phyloP scores from a whole-genome alignment of 1,284 basidiomycete genomes.

The Puccinia hordei region DNA sequence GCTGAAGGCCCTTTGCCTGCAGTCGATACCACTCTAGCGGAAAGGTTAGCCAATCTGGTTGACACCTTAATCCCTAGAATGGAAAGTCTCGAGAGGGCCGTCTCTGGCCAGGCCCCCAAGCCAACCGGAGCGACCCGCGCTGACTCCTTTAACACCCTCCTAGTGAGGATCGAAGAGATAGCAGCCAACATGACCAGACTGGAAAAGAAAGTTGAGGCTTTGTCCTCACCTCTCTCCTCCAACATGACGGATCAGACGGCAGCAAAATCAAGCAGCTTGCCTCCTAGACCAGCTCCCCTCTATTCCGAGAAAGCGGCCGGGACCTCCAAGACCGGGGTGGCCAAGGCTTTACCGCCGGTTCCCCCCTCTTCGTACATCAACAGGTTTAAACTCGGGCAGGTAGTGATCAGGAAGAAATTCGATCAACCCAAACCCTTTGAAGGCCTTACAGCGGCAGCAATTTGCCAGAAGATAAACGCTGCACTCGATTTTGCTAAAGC shows the following conservation, averaged over 20 bases:
- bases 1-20: too few species aligned
- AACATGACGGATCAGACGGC: neutral
- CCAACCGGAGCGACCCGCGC: too few species aligned
- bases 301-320: neutral
- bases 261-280: neutral
- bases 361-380: neutral
- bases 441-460: neutral
- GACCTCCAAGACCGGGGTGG: neutral
- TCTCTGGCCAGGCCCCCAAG: too few species aligned
- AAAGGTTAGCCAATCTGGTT: neutral
- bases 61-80: neutral
- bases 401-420: too few species aligned
- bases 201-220: neutral
- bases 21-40: neutral
- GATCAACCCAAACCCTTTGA: neutral
- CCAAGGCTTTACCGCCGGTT: neutral
- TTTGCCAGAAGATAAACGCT: neutral
- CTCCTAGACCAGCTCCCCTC: too few species aligned
- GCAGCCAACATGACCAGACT: constrained; percentile 1
- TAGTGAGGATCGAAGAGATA: neutral
- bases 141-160: neutral
- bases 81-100: too few species aligned
- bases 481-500: neutral
- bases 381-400: too few species aligned
- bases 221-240: neutral